These are phyloP conservation scores for Pneumocystis sp. DNA, from an alignment of 1,139 yeast genomes.

Conservation along the genomic window DNA sequence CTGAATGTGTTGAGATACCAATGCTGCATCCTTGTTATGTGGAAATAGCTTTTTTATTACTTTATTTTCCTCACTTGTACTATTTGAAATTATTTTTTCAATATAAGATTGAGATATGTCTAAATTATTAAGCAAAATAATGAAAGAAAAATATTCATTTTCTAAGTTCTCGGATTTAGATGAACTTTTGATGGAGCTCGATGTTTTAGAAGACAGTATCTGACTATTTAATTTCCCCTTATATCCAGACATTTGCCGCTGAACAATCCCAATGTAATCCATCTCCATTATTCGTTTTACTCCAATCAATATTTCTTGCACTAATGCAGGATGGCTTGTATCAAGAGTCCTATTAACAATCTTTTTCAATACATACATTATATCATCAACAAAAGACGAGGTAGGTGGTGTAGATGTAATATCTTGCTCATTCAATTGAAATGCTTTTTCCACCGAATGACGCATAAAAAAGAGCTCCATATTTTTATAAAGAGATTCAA, in stretches of 20 bases:
- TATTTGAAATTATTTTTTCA: conserved; percentile 9
- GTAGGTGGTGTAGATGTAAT: conserved; percentile 40
- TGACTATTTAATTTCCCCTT: conserved; percentile 8
- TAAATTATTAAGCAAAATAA: conserved; percentile 28
- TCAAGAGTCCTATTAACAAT: conserved; percentile 28
- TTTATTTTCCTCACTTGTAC: conserved; percentile 7
- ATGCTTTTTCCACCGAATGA: conserved; percentile 69
- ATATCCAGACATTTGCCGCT: conserved; percentile 15
- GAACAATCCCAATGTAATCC: conserved; percentile 15
- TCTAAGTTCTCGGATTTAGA: conserved; percentile 10
- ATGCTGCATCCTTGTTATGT: conserved; percentile 9
- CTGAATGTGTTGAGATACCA: conserved; percentile 2
- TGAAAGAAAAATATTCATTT: conserved; percentile 8
- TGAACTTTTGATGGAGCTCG: not conserved
- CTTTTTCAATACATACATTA: conserved; percentile 57
- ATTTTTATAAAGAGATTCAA: conserved; percentile 48
- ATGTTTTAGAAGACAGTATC: not conserved
- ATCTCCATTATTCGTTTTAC: conserved; percentile 10
- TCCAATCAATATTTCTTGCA: conserved; percentile 11
- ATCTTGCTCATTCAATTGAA: conserved; percentile 66
- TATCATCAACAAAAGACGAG: conserved; percentile 77
- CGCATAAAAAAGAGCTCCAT: conserved; percentile 55
- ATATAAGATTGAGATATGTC: conserved; percentile 14
- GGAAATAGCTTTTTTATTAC: conserved; percentile 4
- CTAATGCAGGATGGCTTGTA: conserved; percentile 9